phyloP scores from a whole-genome alignment of 106 monocot genomes.

The Phalaenopsis equestris region DNA sequence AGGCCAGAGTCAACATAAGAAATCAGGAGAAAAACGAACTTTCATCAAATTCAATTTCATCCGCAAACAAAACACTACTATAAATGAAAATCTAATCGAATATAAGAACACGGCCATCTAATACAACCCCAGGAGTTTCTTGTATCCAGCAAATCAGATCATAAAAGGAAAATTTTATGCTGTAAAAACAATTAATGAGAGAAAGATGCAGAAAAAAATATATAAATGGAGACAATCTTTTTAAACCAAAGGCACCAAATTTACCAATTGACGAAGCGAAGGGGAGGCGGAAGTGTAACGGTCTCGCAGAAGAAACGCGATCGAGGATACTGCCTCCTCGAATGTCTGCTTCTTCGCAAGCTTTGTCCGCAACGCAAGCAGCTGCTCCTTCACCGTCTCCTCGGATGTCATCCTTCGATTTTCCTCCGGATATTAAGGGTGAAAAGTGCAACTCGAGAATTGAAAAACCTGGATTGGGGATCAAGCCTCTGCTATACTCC shows the following conservation, averaged over 20 bases:
- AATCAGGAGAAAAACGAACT: not conserved
- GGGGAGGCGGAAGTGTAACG: no score
- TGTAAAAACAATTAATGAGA: not conserved
- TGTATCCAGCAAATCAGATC: not conserved
- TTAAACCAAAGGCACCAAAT: not conserved
- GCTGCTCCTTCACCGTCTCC: no score
- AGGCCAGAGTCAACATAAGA: not conserved
- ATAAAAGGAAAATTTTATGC: not conserved
- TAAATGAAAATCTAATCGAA: not conserved
- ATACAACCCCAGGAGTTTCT: not conserved
- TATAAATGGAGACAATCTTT: not conserved
- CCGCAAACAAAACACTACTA: not conserved
- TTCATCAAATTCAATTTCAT: not conserved
- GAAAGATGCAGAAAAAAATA: not conserved
- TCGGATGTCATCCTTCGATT: no score
- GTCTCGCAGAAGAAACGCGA: no score
- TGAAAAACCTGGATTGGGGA: not conserved
- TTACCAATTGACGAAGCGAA: no score
- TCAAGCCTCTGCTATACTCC: not conserved
- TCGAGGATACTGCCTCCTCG: no score
- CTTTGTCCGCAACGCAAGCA: no score
- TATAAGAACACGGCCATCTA: not conserved
- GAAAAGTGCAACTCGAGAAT: not conserved
- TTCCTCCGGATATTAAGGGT: not conserved
- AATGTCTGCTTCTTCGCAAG: no score